These are phyloP conservation scores for Solanum corneliomulleri DNA, from an alignment of 257 asterid species.

Conservation along the genomic window DNA sequence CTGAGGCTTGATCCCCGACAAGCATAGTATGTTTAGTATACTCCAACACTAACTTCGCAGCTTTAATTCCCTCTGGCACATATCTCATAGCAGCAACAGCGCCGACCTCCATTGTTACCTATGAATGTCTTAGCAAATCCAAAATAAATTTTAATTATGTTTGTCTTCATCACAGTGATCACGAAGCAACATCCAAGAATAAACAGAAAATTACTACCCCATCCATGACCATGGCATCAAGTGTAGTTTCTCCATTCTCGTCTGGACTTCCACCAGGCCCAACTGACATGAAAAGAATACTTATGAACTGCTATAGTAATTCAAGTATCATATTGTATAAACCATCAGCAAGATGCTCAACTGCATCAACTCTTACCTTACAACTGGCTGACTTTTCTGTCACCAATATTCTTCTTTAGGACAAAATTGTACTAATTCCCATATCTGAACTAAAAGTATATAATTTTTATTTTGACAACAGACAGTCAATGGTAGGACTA, in stretches of 20 bases:
- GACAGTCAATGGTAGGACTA: background rate
- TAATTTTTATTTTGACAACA: background rate
- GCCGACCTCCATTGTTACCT: slow-evolving; percentile 99
- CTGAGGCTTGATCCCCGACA: slow-evolving; percentile 89
- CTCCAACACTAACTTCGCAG: slow-evolving; percentile 79
- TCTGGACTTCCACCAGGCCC: slow-evolving; percentile 99
- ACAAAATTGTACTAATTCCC: background rate
- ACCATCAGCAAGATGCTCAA: background rate
- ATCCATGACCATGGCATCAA: slow-evolving; percentile 93
- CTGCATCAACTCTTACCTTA: background rate
- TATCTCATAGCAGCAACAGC: slow-evolving; percentile 97
- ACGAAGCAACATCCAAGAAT: background rate
- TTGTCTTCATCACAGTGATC: background rate
- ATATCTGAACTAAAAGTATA: background rate
- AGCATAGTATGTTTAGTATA: slow-evolving; percentile 86
- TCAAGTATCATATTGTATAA: background rate
- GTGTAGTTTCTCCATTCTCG: slow-evolving; percentile 91
- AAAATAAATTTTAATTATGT: background rate
- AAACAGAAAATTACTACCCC: slow-evolving; percentile 46
- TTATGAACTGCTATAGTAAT: background rate
- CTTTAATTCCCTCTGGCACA: slow-evolving; percentile 75
- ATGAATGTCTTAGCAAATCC: slow-evolving; percentile 45
- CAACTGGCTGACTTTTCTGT: background rate
- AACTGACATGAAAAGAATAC: slow-evolving; percentile 34
- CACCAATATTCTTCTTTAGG: background rate